Evolutionary conservation across 495 filamentous ascomycete genomes (phyloP), one percentile per base, ranked within the genome.

Genomic region (Neurospora sp.): DNA sequence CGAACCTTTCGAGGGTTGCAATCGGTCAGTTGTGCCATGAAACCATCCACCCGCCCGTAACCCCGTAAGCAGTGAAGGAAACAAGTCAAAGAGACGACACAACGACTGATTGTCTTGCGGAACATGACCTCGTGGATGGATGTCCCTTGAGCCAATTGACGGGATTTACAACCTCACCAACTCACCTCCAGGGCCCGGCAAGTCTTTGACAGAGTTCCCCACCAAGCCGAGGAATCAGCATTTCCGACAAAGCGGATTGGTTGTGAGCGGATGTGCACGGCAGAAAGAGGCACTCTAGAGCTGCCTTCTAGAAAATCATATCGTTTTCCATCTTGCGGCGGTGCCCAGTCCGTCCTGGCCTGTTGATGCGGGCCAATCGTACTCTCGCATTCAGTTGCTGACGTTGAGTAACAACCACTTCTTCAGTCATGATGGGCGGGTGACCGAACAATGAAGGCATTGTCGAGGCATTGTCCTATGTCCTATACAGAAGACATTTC

Each of bases 11-110:
- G 68, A 20, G n/a, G 69, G 53, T 73, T 68, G 69, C 72, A 71
- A 73, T 70, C 42, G 68, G 61, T 47, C 71, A 72, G 70, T 70
- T 44, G 73, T 72, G 73, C 71, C 71, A 73, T 75, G 71, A 70
- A 73, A 71, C 59, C 37, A 37, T 35, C 20, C 53, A 65, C 7
- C 27, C 27, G 53, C 53, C 53, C 27, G 53, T 65, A 35, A 65
- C 12, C 53, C 14, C 53, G 53, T 35, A 65, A 65, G 42, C 42
- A 44, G 53, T 65, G 53, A 31, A 65, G 14, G 22, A 65, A 65
- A 31, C 53, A 61, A 8, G 12, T 35, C 27, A 65, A 37, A 35
- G 27, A 53, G 45, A 53, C 45, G 20, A 22, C 45, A 53, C 45
- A 53, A 53, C 27, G 10, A 22, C 45, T 27, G 45, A 22, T 53